Base-by-base conservation (phyloP, 176 grass and related monocot genomes). In the Pharus latifolius region DNA sequence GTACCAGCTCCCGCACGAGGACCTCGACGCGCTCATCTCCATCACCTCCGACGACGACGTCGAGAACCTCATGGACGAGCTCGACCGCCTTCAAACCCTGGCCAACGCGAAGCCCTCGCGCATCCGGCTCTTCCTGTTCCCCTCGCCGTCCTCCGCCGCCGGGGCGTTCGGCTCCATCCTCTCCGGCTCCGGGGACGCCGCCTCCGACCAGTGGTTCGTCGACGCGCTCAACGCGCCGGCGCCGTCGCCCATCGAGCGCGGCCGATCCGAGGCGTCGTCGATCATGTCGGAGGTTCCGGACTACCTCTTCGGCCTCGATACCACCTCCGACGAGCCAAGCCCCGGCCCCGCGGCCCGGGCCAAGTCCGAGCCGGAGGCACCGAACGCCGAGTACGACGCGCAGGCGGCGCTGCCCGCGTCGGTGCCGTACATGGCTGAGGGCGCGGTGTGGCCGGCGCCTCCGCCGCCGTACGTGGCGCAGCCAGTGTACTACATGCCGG, bases 11-110 rank as follows among this genome's bases (percentile, higher is more conserved):
- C 92, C 92, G 7, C 60, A 75, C 40, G 92, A 96, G 49, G 88
- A 96, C 62, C 82, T 91, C 29, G 92, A 96, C 68, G 84, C 92
- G 31, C 85, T 96, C 72, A 86, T 96, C 49, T 91, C 92, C 66
- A 32, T 96, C 75, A 68, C 75, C 76, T 91, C 88, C 62, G 85
- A 91, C 78, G 92, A 96, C 28, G 92, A 96, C 81, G 79, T 96
- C 66, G 86, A 91, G 67, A 91, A 88, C 85, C 87, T 96, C 85
- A 35, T 96, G 55, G 88, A 91, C 22, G 92, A 96, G 77, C 18
- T 88, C 78, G 92, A 96, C 62, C 88, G 92, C 50, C 45, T 83
- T 65, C 37, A 67, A 6, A 13, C 26, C 44, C 35, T 79, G 49
- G 16, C 60, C 60, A 4, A 51, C n/a, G 23, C 31, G 45, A 82